A percentile compares a stretch with the other conserved stretches of the same genome.
These are phyloP conservation scores for Reticulascus tulasneorum DNA, from an alignment of 2,329 filamentous ascomycete species.

Conservation along the genomic window DNA sequence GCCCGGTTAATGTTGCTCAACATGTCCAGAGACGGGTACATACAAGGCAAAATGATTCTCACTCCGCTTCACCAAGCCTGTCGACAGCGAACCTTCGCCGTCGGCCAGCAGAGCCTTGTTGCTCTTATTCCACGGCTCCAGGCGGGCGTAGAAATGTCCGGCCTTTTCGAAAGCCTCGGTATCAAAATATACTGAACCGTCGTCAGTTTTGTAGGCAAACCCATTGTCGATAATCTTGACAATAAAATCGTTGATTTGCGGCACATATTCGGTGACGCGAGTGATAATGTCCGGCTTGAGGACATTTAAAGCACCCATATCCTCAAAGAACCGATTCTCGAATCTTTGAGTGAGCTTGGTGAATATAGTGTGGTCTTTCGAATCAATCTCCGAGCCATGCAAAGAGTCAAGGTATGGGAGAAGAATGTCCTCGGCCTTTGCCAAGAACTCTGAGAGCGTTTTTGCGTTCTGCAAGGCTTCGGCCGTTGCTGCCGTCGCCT, in stretches of 20 bases:
- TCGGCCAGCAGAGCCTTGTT: slow-evolving; percentile 82
- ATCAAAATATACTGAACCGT: slow-evolving; percentile 93
- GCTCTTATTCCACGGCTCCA: slow-evolving; percentile 81
- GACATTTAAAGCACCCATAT: slow-evolving; percentile 85
- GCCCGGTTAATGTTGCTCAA: too few species aligned
- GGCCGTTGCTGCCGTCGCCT: too few species aligned
- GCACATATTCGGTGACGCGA: slow-evolving; percentile 87
- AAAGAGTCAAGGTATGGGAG: slow-evolving; percentile 76
- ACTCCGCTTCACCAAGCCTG: slow-evolving; percentile 64
- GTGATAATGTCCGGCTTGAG: slow-evolving; percentile 77
- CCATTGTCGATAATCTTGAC: slow-evolving; percentile 78
- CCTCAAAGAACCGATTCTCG: slow-evolving; percentile 81
- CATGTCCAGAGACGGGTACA: too few species aligned
- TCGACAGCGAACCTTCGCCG: slow-evolving; percentile 78
- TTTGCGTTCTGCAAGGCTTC: too few species aligned
- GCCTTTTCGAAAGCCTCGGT: slow-evolving; percentile 79
- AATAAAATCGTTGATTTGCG: slow-evolving; percentile 82
- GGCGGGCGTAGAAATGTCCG: slow-evolving; percentile 78
- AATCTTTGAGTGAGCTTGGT: slow-evolving; percentile 81
- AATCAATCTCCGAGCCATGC: slow-evolving; percentile 59
- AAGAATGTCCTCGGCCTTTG: slow-evolving; percentile 62
- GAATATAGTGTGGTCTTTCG: slow-evolving; percentile 68
- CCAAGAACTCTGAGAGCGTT: too few species aligned
- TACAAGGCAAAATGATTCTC: slow-evolving; percentile 82
- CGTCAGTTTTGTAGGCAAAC: slow-evolving; percentile 75